Evolutionary conservation across 2,329 filamentous ascomycete species (phyloP).

Genomic region (Cladosporium sp.): DNA sequence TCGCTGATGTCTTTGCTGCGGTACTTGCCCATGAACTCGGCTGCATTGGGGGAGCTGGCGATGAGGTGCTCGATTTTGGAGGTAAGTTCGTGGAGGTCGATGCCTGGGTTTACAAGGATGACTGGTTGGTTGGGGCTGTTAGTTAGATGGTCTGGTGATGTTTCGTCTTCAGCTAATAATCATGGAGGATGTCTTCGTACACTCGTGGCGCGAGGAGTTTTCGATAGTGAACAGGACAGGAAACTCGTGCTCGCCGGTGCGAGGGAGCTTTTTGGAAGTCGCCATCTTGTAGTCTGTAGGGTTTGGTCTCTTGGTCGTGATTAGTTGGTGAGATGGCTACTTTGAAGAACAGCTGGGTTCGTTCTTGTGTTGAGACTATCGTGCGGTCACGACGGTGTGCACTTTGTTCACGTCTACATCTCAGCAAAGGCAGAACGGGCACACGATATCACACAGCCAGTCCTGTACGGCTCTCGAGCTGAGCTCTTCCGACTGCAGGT

Average conservation of each 20-base stretch:
- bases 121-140: constrained; percentile 23
- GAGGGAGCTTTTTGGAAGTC: background rate
- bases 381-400: background rate
- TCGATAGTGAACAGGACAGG: constrained; percentile 41
- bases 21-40: constrained; percentile 40
- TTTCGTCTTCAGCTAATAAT: background rate
- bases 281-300: background rate
- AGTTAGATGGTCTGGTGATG: background rate
- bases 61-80: constrained; percentile 25
- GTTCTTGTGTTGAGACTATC: no score
- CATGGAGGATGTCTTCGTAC: constrained; percentile 20
- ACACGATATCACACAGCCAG: background rate
- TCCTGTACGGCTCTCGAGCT: background rate
- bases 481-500: constrained; percentile 2
- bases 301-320: background rate
- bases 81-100: constrained; percentile 29
- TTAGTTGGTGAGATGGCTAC: background rate
- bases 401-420: background rate
- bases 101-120: constrained; percentile 30
- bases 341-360: background rate
- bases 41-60: constrained; percentile 35
- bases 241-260: constrained; percentile 27
- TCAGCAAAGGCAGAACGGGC: background rate
- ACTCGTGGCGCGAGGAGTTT: constrained; percentile 37
- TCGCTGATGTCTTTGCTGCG: constrained; percentile 34